Conservation (phyloP, 1,284 basidiomycete genomes). For the Ustilago bromivora region DNA sequence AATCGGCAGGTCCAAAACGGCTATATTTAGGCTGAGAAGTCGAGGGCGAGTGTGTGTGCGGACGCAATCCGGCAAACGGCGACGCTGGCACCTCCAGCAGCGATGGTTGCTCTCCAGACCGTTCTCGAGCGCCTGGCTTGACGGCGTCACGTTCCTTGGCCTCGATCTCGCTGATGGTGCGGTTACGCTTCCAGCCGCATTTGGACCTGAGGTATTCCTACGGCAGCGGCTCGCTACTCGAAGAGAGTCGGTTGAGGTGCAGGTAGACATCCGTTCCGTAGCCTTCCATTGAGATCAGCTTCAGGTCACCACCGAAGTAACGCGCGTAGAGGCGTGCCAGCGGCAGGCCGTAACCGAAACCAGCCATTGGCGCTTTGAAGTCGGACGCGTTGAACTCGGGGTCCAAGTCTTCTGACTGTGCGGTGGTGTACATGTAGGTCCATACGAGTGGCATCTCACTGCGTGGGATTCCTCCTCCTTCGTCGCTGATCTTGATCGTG, state of each 20-base stretch:
- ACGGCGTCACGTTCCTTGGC: conserved; percentile 30
- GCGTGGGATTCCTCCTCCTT: conserved; percentile 94
- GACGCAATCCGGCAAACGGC: conserved; percentile 16
- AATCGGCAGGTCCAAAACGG: conserved; percentile 52
- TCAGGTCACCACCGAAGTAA: conserved; percentile 96
- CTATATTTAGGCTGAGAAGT: conserved; percentile 12
- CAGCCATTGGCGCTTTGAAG: conserved; percentile 98
- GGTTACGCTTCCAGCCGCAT: conserved; percentile 52
- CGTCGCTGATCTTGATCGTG: conserved; percentile 97
- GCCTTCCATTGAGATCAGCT: conserved; percentile 96
- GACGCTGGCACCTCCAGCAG: conserved; percentile 30
- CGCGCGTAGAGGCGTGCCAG: conserved; percentile 85
- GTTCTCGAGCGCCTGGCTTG: conserved; percentile 1
- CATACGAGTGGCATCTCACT: conserved; percentile 93
- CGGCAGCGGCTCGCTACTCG: conserved; percentile 71
- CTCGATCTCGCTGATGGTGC: conserved; percentile 50
- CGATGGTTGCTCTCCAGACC: conserved; percentile 25
- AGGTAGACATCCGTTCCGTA: conserved; percentile 78
- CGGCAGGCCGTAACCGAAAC: conserved; percentile 87
- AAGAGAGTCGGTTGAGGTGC: conserved; percentile 81
- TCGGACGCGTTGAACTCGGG: conserved; percentile 89
- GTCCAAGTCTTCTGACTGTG: conserved; percentile 85
- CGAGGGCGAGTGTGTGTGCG: conserved; percentile 19
- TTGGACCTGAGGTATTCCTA: conserved; percentile 63
- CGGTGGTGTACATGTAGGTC: conserved; percentile 99